Conservation (phyloP, 2,329 filamentous ascomycete genomes). For the Didymella pinodella region DNA sequence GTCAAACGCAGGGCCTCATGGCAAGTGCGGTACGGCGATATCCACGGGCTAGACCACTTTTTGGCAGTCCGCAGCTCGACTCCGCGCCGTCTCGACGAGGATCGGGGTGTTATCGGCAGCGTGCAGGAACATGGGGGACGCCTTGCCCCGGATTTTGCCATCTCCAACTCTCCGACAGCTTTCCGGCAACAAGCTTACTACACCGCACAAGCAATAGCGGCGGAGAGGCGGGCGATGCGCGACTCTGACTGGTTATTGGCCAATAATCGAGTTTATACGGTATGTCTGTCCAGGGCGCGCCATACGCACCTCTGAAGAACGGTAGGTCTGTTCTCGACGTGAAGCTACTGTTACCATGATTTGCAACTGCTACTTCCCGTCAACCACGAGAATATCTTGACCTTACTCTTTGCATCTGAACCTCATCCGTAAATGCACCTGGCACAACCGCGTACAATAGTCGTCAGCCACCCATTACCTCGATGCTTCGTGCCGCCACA, state of each 20-base stretch:
- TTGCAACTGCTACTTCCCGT: background rate
- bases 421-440: background rate
- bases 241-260: no score
- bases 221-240: no score
- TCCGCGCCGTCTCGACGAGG: slow-evolving; percentile 9
- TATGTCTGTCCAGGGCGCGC: background rate
- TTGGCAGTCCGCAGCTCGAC: slow-evolving; percentile 7
- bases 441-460: background rate
- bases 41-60: slow-evolving; percentile 18
- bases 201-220: no score
- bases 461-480: background rate
- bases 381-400: background rate
- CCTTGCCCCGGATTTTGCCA: slow-evolving; percentile 17
- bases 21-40: slow-evolving; percentile 10
- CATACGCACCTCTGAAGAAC: background rate
- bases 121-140: slow-evolving; percentile 15
- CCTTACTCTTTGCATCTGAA: background rate
- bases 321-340: background rate
- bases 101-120: slow-evolving; percentile 16
- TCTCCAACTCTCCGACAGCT: slow-evolving; percentile 9
- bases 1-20: slow-evolving; percentile 13
- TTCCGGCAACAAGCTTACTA: background rate
- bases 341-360: no score
- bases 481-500: background rate
- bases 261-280: background rate